Conservation (phyloP, 805 yeast genomes). For the Candida fluviatilis region DNA sequence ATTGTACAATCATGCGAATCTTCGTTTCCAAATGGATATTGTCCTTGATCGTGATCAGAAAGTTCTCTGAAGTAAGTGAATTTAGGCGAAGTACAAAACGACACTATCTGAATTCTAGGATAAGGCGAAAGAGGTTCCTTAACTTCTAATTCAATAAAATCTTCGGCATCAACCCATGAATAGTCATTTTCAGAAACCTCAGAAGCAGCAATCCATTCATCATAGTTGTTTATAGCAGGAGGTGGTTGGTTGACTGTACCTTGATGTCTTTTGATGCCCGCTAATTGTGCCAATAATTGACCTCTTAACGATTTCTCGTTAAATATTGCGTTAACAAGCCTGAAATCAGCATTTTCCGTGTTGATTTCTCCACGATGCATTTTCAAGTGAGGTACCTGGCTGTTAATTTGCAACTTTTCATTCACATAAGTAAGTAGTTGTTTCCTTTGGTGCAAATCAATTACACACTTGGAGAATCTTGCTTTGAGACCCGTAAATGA, state of each 20-base stretch:
- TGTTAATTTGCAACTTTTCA: slow-evolving; percentile 31
- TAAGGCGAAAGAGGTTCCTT: slow-evolving; percentile 35
- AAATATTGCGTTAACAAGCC: slow-evolving; percentile 63
- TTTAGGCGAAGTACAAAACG: slow-evolving; percentile 51
- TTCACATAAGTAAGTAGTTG: slow-evolving; percentile 34
- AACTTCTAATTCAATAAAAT: slow-evolving; percentile 66
- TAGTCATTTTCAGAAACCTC: slow-evolving; percentile 26
- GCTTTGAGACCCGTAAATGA: slow-evolving; percentile 39
- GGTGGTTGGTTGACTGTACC: not conserved
- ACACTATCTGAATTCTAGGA: slow-evolving; percentile 43
- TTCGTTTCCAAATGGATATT: slow-evolving; percentile 59
- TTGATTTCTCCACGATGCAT: slow-evolving; percentile 69
- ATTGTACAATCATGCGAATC: slow-evolving; percentile 63
- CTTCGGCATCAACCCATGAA: slow-evolving; percentile 73
- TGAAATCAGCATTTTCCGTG: slow-evolving; percentile 61
- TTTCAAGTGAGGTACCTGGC: slow-evolving; percentile 46
- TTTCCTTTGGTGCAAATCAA: slow-evolving; percentile 40
- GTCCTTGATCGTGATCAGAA: slow-evolving; percentile 38
- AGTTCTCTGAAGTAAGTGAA: slow-evolving; percentile 59
- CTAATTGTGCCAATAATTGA: slow-evolving; percentile 16
- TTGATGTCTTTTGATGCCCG: slow-evolving; percentile 6
- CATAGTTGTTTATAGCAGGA: slow-evolving; percentile 7
- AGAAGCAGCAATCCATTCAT: slow-evolving; percentile 20
- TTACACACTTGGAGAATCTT: slow-evolving; percentile 25
- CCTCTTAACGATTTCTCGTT: slow-evolving; percentile 45